Base-by-base conservation (phyloP, 768 basidiomycete species). In the Naganishia friedmannii region DNA sequence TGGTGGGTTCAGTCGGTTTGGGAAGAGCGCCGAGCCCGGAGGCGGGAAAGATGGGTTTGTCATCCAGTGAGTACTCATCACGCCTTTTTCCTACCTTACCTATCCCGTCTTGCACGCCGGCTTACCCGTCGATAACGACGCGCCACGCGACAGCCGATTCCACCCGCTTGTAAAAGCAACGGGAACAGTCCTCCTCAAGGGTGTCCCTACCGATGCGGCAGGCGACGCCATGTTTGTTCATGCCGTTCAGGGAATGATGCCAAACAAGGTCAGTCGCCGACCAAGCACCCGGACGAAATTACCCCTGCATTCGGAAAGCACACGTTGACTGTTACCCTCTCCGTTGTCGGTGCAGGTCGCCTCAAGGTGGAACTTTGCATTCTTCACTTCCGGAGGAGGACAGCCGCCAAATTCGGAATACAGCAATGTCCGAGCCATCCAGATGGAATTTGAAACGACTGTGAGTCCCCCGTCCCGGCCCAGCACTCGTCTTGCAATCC, bases 241-340 rank as follows among this genome's bases (percentile, higher is more conserved):
- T 80, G 95, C 95, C 54, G 96, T 98, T 79, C 95, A 98, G 79
- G 96, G 95, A 80, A 95, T 99, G 92, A 87, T 93, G 9, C 93
- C 95, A 58, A 91, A 99, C 82, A 86, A 92, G 68, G 87, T 81
- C 34, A 69, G 78, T 74, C 34, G n/a, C n/a, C n/a, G n/a, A n/a
- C n/a, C n/a, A n/a, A n/a, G n/a, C n/a, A n/a, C n/a, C n/a, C n/a
- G 12, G 34, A 37, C 34, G 4, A 4, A 37, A 37, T 4, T 12
- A 37, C 34, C 34, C 6, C 34, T 37, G n/a, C n/a, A n/a, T n/a
- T n/a, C 34, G 12, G 42, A 42, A 42, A 42, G 34, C 34, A 12
- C 12, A 42, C 42, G 42, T n/a, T n/a, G n/a, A n/a, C n/a, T n/a
- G n/a, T n/a, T n/a, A n/a, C n/a, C n/a, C n/a, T n/a, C n/a, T n/a